Conservation (phyloP, 1,139 yeast species). For the Yamadazyma triangularis region DNA sequence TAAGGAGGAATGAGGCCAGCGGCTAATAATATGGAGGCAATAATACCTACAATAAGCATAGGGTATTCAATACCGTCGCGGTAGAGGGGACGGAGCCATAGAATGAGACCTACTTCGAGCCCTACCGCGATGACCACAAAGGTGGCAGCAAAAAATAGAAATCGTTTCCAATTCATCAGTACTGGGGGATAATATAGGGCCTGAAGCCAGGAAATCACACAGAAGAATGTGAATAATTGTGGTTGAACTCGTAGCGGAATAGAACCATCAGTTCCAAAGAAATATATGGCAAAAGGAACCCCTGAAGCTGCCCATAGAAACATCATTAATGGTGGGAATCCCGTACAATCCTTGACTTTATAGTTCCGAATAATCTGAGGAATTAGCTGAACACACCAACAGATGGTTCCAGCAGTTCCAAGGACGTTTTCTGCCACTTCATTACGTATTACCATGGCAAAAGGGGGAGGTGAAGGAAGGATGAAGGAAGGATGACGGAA, state of each 20-base stretch:
- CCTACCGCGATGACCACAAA: constrained; percentile 51
- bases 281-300: constrained; percentile 78
- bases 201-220: constrained; percentile 67
- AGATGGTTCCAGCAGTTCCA: constrained; percentile 84
- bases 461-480: too few species aligned
- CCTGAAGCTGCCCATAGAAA: constrained; percentile 82
- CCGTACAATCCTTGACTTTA: constrained; percentile 73
- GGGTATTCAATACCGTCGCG: constrained; percentile 71
- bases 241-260: constrained; percentile 85
- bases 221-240: constrained; percentile 71
- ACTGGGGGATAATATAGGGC: constrained; percentile 78
- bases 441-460: constrained; percentile 19
- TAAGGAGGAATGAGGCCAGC: constrained; percentile 86
- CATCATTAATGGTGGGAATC: constrained; percentile 81
- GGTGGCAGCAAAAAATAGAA: constrained; percentile 28
- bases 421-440: constrained; percentile 64
- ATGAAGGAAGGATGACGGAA: too few species aligned
- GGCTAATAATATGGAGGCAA: constrained; percentile 74
- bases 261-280: constrained; percentile 65
- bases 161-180: constrained; percentile 29
- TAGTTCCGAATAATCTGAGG: constrained; percentile 81
- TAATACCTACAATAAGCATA: constrained; percentile 65
- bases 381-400: constrained; percentile 86
- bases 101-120: constrained; percentile 63
- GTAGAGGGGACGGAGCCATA: constrained; percentile 67